Conservation (phyloP, 2,329 filamentous ascomycete species). For the Corniculantispora saksenae region DNA sequence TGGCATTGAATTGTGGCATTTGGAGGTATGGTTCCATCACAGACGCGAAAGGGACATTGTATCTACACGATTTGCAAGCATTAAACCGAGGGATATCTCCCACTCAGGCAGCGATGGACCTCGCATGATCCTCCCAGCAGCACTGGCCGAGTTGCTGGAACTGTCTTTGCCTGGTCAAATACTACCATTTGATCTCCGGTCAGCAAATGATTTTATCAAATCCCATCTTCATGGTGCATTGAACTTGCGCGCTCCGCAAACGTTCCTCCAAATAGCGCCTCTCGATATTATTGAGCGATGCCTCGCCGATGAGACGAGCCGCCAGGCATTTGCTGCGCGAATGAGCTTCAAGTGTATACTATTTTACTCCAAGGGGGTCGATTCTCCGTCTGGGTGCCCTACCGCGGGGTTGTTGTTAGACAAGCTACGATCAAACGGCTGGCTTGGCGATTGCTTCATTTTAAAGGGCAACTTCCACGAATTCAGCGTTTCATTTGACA, state of each 20-base stretch:
- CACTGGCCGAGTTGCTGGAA: slow-evolving; percentile 52
- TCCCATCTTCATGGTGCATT: slow-evolving; percentile 55
- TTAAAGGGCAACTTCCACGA: slow-evolving; percentile 58
- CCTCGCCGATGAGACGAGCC: slow-evolving; percentile 50
- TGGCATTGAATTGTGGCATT: slow-evolving; percentile 51
- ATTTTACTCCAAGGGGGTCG: slow-evolving; percentile 53
- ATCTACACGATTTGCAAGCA: slow-evolving; percentile 45
- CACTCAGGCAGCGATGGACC: slow-evolving; percentile 34
- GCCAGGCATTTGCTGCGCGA: slow-evolving; percentile 48
- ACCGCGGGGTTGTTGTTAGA: slow-evolving; percentile 45
- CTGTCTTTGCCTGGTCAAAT: slow-evolving; percentile 48
- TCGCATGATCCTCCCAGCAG: slow-evolving; percentile 53
- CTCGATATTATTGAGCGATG: slow-evolving; percentile 54
- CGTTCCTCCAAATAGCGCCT: slow-evolving; percentile 48
- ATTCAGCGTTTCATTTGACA: slow-evolving; percentile 54
- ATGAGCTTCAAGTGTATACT: slow-evolving; percentile 49
- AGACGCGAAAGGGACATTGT: slow-evolving; percentile 51
- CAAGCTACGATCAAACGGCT: slow-evolving; percentile 49
- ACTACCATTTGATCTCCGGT: slow-evolving; percentile 53
- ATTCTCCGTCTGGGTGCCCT: slow-evolving; percentile 53
- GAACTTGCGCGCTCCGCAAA: slow-evolving; percentile 52
- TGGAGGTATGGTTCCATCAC: slow-evolving; percentile 58
- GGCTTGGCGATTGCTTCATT: slow-evolving; percentile 54
- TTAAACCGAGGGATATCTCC: slow-evolving; percentile 41
- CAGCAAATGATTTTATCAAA: slow-evolving; percentile 46